Percentiles rank a stretch among this genome's conserved stretches.
These are phyloP conservation scores for Barnettozyma wickerhamii DNA, from an alignment of 805 yeast genomes.

Conservation along the genomic window DNA sequence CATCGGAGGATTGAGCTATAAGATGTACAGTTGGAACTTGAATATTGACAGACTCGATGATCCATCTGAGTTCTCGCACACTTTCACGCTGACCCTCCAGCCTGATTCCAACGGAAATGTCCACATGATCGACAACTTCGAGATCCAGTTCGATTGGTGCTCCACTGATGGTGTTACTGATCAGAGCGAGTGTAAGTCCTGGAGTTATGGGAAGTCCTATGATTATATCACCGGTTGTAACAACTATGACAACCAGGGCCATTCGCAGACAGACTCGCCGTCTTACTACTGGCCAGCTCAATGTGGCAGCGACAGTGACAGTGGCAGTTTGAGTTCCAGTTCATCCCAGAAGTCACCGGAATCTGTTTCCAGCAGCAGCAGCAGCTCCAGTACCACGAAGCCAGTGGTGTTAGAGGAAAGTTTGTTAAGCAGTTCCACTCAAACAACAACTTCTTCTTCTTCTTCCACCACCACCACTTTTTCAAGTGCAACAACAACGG, in stretches of 20 bases:
- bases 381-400: too few species aligned
- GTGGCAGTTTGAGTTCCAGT: too few species aligned
- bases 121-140: conserved; percentile 8
- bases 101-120: conserved; percentile 3
- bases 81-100: conserved; percentile 6
- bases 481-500: background rate
- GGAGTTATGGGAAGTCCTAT: conserved; percentile 20
- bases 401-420: too few species aligned
- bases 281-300: conserved; percentile 19
- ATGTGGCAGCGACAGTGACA: conserved; percentile 14
- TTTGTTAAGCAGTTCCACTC: too few species aligned
- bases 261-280: conserved; percentile 20
- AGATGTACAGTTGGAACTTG: conserved; percentile 9
- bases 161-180: conserved; percentile 14
- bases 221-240: conserved; percentile 22
- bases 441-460: background rate
- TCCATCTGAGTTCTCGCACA: conserved; percentile 11
- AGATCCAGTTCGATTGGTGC: conserved; percentile 16
- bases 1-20: conserved; percentile 6
- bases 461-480: too few species aligned
- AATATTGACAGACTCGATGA: conserved; percentile 5
- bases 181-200: conserved; percentile 14
- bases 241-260: conserved; percentile 18
- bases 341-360: too few species aligned
- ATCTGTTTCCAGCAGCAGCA: too few species aligned